Evolutionary conservation across 495 filamentous ascomycete genomes (phyloP), one percentile per base, ranked within the genome.

Genomic region (Acidomyces sp.): DNA sequence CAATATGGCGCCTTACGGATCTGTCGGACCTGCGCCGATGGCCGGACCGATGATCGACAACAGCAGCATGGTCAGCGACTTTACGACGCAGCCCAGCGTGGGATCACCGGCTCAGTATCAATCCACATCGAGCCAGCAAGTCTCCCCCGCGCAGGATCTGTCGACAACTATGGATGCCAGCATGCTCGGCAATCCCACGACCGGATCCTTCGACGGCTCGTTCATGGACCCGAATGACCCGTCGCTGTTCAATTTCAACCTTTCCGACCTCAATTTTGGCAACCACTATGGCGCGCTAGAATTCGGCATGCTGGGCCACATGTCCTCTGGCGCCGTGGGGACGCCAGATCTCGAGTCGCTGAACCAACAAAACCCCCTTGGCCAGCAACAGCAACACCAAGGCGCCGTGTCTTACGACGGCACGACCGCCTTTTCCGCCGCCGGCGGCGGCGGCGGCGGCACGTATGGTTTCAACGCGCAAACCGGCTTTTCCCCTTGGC

Each of bases 281-380:
- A 95, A 88, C 54, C 82, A 88, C 23, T 97, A 94, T 51, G 87
- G 85, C 43, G 86, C 85, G 22, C 60, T 92, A 43, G 90, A 97
- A 57, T 93, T 95, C 54, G 77, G 83, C 16, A 93, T 93, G 74
- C 74, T 97, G 3, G 82, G 83, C 15, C 86, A 94, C 53, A 88
- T 97, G 81, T 82, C 83, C 21, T 84, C 78, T 13, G 84, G 82
- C 1, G 83, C 82, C 2, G 80, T 74, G 15, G 84, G 87, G 39
- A 84, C 82, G 1, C 77, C 77, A 4, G 85, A 93, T 11, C 52
- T 44, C 39, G 57, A 58, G 24, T 52, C 57, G 13, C 55, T 68
- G 41, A n/a, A n/a, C n/a, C n/a, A n/a, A n/a, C n/a, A n/a, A n/a
- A 54, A 59, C 22, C 27, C 45, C 7, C 43, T 55, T 31, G 20